phyloP scores from a whole-genome alignment of 2,329 filamentous ascomycete species.

The Sporothrix inflata region DNA sequence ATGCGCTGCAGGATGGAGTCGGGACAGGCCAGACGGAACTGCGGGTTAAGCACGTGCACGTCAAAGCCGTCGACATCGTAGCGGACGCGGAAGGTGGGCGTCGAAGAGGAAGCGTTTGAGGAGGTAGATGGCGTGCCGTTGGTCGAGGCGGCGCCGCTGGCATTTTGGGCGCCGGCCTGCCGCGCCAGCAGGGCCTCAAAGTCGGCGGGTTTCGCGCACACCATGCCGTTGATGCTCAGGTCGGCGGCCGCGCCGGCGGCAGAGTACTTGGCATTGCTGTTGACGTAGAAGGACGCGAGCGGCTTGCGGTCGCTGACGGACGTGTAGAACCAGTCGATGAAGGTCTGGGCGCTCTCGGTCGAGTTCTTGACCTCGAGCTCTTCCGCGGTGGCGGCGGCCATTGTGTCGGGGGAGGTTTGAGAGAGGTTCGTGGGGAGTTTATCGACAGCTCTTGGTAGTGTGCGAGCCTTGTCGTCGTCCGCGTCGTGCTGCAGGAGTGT shows the following conservation, averaged over 20 bases:
- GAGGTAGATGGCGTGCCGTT: background rate
- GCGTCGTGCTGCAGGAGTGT: background rate
- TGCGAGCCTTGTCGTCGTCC: background rate
- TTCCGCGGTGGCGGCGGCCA: constrained; percentile 34
- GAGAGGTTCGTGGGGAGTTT: background rate
- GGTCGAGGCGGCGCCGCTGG: constrained; percentile 26
- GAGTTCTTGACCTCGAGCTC: constrained; percentile 52
- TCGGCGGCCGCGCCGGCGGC: constrained; percentile 59
- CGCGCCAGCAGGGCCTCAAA: constrained; percentile 71
- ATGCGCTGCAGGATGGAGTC: constrained; percentile 44
- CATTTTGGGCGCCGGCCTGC: constrained; percentile 52
- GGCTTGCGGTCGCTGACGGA: constrained; percentile 65
- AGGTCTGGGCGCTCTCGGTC: constrained; percentile 64
- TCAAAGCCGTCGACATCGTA: constrained; percentile 80
- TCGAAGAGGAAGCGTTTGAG: background rate
- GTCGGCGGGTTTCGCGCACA: constrained; percentile 62
- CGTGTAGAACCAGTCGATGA: constrained; percentile 75
- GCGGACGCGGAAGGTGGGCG: constrained; percentile 43
- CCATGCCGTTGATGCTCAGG: constrained; percentile 80
- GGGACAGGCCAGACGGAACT: constrained; percentile 62
- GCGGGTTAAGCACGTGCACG: constrained; percentile 75
- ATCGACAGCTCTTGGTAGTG: background rate
- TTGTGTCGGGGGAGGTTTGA: background rate
- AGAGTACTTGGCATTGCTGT: constrained; percentile 56
- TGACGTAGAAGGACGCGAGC: constrained; percentile 72